Evolutionary conservation across 768 basidiomycete species (phyloP).

Genomic region (Trametes gibbosa): DNA sequence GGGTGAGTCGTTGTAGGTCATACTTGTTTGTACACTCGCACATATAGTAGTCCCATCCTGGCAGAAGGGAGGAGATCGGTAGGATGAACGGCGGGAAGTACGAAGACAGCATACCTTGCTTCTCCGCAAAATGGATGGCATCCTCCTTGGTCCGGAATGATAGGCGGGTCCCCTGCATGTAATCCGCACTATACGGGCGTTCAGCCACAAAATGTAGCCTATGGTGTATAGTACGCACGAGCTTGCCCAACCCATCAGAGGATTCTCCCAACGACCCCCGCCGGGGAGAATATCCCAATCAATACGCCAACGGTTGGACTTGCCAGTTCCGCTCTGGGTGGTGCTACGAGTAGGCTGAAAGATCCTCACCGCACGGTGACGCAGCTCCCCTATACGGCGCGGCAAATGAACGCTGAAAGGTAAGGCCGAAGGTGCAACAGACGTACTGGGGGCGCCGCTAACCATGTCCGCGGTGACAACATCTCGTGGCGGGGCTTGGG

Average conservation of each 20-base stretch:
- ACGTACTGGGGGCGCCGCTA: slow-evolving; percentile 82
- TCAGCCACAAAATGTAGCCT: not conserved
- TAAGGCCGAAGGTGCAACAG: too few species aligned
- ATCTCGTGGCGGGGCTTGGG: slow-evolving; percentile 48
- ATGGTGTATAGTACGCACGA: slow-evolving; percentile 56
- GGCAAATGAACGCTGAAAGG: slow-evolving; percentile 1
- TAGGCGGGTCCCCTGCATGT: slow-evolving; percentile 88
- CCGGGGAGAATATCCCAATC: slow-evolving; percentile 93
- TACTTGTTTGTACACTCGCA: slow-evolving; percentile 39
- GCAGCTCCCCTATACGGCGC: slow-evolving; percentile 63
- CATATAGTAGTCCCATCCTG: slow-evolving; percentile 94
- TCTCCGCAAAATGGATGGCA: slow-evolving; percentile 93
- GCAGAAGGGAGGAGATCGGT: slow-evolving; percentile 15
- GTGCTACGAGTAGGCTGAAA: slow-evolving; percentile 92
- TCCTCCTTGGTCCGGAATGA: slow-evolving; percentile 86
- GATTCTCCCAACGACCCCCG: slow-evolving; percentile 95
- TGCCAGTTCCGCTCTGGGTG: slow-evolving; percentile 90
- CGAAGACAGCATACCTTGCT: slow-evolving; percentile 85
- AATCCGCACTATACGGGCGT: slow-evolving; percentile 69
- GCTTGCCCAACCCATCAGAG: slow-evolving; percentile 95
- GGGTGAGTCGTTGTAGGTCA: not conserved
- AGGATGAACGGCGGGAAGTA: too few species aligned
- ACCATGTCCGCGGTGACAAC: slow-evolving; percentile 77
- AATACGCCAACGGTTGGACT: slow-evolving; percentile 87
- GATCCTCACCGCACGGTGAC: slow-evolving; percentile 84